Base-by-base conservation (phyloP, 208 protist species). In the Borovskyia barvae region DNA sequence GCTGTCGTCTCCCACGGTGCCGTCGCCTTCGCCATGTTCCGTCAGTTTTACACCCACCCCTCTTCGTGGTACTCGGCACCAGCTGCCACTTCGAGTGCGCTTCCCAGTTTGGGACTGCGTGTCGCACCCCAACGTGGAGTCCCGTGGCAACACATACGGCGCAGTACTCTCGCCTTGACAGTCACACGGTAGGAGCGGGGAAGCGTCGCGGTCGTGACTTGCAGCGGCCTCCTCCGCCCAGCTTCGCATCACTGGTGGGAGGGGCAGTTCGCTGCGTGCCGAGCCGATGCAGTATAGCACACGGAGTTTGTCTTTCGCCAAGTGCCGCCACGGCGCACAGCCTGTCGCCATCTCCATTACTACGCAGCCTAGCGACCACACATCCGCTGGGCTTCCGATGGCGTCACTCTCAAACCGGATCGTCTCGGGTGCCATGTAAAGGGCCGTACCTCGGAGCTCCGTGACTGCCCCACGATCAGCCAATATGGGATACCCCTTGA, bases 351-450 rank as follows among this genome's bases (percentile, higher is more conserved):
- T 75, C 67, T 96, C 81, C 77, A 94, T 85, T 49, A 90, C 73
- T 2, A 89, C 80, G 47, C 90, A 96, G 5, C 87, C 90, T 5
- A 96, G 45, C 1, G 85, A 80, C 87, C 90, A 96, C 15, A 94
- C 64, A 62, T 96, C 90, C 0, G 85, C 80, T 12, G 80, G 57
- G 49, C 63, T 87, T 40, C 81, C 83, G 32, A 79, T 85, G 4
- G 52, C 58, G 15, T 73, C 32, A 26, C 74, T 61, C 62, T 92
- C 85, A 39, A 92, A 87, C 43, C 73, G 66, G 46, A 93, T 83
- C 72, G 89, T 80, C 73, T 95, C 82, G 3, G 88, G 88, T 11
- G 88, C 74, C 85, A 95, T 90, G 75, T 92, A 95, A 8, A 84
- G 79, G 42, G 79, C 78, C 25, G 88, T 92, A 15, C 88, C 88